Evolutionary conservation across 768 basidiomycete species (phyloP), one percentile per base, ranked within the genome.

Genomic region (Pisolithus tinctorius): DNA sequence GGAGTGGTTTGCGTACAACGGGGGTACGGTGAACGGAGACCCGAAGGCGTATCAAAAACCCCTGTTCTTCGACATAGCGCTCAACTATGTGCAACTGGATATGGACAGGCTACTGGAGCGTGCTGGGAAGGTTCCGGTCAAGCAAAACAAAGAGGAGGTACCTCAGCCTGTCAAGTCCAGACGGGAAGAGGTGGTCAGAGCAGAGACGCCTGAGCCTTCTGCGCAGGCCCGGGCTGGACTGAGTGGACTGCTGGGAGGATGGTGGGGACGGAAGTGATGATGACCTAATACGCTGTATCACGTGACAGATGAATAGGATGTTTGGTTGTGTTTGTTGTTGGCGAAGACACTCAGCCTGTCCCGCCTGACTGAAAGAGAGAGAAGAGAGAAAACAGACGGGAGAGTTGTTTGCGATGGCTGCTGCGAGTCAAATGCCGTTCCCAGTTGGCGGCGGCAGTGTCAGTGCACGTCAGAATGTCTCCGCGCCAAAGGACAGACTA

Each of bases 31-130:
- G 31, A 66, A 72, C 11, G 63, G 64, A 0, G 74, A 78, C 45
- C 62, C 72, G 45, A 74, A 76, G 59, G 66, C 73, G 37, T 73
- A 83, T 61, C 83, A 85, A 71, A 95, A 95, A 63, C 90, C 91
- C 14, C 61, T 92, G 38, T 96, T 97, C 74, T 96, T 94, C 69
- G 90, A 96, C 64, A 87, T 92, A 54, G 93, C 92, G 16, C 81
- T 93, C 60, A 96, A 95, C 68, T 96, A 95, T 62, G 84, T 91
- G 49, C 82, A 88, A 56, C 68, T 93, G 53, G 88, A 93, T 60
- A 85, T 93, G 82, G 86, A 89, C 42, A 71, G 79, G 47, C 67
- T 96, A 52, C 70, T 82, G 60, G 78, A 76, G 52, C 74, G 86
- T 16, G 88, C 85, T 3, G 92, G 92, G 1, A 84, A 82, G 69